Evolutionary conservation across 495 filamentous ascomycete genomes (phyloP).

Genomic region (Podospora anserina): DNA sequence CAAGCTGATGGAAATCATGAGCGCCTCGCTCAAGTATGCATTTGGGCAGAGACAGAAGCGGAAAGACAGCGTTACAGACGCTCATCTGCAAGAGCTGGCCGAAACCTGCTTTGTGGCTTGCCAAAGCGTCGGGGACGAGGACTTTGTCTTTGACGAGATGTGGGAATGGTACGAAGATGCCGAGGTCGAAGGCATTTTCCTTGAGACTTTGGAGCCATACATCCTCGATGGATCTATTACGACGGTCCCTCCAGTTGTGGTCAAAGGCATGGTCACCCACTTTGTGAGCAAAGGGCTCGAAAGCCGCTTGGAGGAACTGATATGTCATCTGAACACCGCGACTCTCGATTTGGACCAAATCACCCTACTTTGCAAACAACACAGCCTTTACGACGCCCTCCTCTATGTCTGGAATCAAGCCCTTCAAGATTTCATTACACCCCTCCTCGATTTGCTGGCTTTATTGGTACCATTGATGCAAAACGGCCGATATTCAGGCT

Average conservation of each 20-base stretch:
- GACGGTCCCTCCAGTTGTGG: slow-evolving; percentile 72
- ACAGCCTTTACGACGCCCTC: slow-evolving; percentile 89
- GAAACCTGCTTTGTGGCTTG: slow-evolving; percentile 80
- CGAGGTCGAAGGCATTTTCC: slow-evolving; percentile 67
- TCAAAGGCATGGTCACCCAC: slow-evolving; percentile 80
- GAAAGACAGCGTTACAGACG: slow-evolving; percentile 49
- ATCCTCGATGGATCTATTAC: slow-evolving; percentile 75
- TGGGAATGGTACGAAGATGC: slow-evolving; percentile 86
- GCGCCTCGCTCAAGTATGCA: slow-evolving; percentile 85
- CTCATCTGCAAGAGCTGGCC: slow-evolving; percentile 72
- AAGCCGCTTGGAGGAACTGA: slow-evolving; percentile 83
- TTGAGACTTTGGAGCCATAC: slow-evolving; percentile 81
- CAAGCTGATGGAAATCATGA: slow-evolving; percentile 89
- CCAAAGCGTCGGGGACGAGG: slow-evolving; percentile 65
- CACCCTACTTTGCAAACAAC: slow-evolving; percentile 82
- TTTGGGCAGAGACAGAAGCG: slow-evolving; percentile 63
- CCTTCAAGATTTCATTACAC: slow-evolving; percentile 83
- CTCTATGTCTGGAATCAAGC: slow-evolving; percentile 97
- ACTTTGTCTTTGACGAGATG: slow-evolving; percentile 87
- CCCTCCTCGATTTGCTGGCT: slow-evolving; percentile 77
- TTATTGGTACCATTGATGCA: slow-evolving; percentile 61
- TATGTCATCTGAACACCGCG: slow-evolving; percentile 84
- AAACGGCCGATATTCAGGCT: slow-evolving; percentile 40
- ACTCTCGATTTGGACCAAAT: slow-evolving; percentile 95
- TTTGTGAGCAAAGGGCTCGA: slow-evolving; percentile 70